These are phyloP conservation scores for Penicillium frequentans DNA, from an alignment of 2,329 filamentous ascomycete species.

Conservation along the genomic window DNA sequence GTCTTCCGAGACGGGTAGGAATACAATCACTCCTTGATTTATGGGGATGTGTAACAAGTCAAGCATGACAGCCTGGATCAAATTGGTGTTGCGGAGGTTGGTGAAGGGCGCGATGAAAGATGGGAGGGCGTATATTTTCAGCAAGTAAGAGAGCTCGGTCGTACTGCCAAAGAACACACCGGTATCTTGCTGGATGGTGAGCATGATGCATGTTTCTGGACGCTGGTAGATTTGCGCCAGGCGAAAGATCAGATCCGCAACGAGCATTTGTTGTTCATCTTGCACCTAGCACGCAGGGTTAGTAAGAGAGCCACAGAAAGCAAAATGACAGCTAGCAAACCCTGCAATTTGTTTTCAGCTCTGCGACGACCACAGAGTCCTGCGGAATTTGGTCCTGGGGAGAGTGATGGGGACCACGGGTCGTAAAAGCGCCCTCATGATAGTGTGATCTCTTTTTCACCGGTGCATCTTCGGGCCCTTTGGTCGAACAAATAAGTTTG, in stretches of 20 bases:
- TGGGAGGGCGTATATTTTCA: slow-evolving; percentile 71
- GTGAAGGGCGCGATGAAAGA: slow-evolving; percentile 68
- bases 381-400: slow-evolving; percentile 51
- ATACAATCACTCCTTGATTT: slow-evolving; percentile 71
- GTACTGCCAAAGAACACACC: slow-evolving; percentile 74
- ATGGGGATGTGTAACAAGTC: slow-evolving; percentile 67
- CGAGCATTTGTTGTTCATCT: slow-evolving; percentile 71
- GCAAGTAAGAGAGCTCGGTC: slow-evolving; percentile 75
- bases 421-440: slow-evolving; percentile 41
- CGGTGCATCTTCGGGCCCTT: slow-evolving; percentile 12
- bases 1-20: slow-evolving; percentile 68
- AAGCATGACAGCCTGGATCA: slow-evolving; percentile 74
- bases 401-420: slow-evolving; percentile 36
- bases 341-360: slow-evolving; percentile 64
- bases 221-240: slow-evolving; percentile 75
- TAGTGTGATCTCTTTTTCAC: slow-evolving; percentile 21
- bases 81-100: slow-evolving; percentile 77
- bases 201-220: slow-evolving; percentile 70
- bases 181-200: slow-evolving; percentile 72
- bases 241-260: slow-evolving; percentile 70
- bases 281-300: slow-evolving; percentile 52
- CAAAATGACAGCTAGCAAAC: slow-evolving; percentile 44
- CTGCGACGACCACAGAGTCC: slow-evolving; percentile 62
- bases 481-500: slow-evolving; percentile 13
- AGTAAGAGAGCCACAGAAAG: slow-evolving; percentile 8